These are phyloP conservation scores for Rhododendron henanense DNA, from an alignment of 148 eudicot genomes.

Conservation along the genomic window DNA sequence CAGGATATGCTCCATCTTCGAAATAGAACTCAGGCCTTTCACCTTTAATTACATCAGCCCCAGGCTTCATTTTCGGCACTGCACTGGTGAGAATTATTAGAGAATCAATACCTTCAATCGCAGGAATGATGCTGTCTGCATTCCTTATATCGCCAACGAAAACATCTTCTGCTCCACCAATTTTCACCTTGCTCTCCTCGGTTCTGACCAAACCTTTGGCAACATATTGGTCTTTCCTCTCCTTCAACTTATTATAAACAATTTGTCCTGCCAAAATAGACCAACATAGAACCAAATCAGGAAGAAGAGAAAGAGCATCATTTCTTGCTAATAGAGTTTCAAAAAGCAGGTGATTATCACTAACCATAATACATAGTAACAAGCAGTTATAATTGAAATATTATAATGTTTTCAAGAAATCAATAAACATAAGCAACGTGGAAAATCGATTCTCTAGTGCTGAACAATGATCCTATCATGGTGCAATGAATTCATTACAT, in stretches of 20 bases:
- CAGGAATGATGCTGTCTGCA: slow-evolving; percentile 59
- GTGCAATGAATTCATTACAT: not conserved
- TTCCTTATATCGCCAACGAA: slow-evolving; percentile 73
- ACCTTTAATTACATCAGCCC: slow-evolving; percentile 69
- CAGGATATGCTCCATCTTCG: slow-evolving; percentile 78
- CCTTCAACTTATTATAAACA: slow-evolving; percentile 84
- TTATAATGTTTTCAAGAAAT: not conserved
- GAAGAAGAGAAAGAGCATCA: not conserved
- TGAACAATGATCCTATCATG: not conserved
- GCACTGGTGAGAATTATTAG: slow-evolving; percentile 93
- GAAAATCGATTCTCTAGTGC: not conserved
- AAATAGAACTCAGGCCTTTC: slow-evolving; percentile 78
- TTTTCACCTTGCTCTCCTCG: slow-evolving; percentile 75
- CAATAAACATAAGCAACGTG: not conserved
- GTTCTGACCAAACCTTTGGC: slow-evolving; percentile 83
- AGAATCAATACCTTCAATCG: slow-evolving; percentile 72
- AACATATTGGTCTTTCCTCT: slow-evolving; percentile 54
- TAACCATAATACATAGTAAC: not conserved
- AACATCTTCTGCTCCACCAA: slow-evolving; percentile 94
- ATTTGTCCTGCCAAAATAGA: slow-evolving; percentile 57
- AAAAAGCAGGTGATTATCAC: not conserved
- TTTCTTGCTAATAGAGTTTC: not conserved
- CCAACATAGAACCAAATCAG: not conserved
- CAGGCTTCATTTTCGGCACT: slow-evolving; percentile 89
- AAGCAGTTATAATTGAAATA: not conserved